These are phyloP conservation scores for Cyclotella atomus DNA, from an alignment of 108 stramenopile species.

Conservation along the genomic window DNA sequence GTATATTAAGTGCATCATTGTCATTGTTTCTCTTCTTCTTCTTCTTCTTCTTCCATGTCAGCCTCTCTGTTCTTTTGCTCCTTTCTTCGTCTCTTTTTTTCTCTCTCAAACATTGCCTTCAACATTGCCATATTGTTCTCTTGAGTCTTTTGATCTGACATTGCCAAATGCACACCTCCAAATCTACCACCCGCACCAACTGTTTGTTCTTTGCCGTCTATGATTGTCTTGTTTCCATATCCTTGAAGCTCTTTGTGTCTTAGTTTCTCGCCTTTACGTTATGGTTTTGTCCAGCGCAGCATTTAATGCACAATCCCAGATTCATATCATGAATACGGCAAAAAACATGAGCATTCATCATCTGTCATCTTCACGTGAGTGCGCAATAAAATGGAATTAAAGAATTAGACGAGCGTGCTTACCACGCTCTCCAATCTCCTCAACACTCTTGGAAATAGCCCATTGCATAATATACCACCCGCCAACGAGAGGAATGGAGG, in stretches of 20 bases:
- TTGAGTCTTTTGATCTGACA: slow-evolving; percentile 61
- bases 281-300: too few species aligned
- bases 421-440: slow-evolving; percentile 67
- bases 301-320: too few species aligned
- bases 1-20: not conserved
- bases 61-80: slow-evolving; percentile 34
- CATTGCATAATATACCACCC: slow-evolving; percentile 74
- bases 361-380: not conserved
- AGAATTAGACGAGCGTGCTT: slow-evolving; percentile 6
- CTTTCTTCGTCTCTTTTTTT: slow-evolving; percentile 37
- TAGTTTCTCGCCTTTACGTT: slow-evolving; percentile 56
- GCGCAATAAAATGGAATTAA: not conserved
- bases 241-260: slow-evolving; percentile 53
- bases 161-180: slow-evolving; percentile 76
- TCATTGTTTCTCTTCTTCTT: not conserved
- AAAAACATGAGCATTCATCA: slow-evolving; percentile 4
- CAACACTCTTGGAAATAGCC: slow-evolving; percentile 65
- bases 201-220: slow-evolving; percentile 45
- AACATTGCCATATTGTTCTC: slow-evolving; percentile 69
- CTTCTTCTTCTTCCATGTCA: not conserved
- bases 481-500: slow-evolving; percentile 71
- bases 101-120: slow-evolving; percentile 60
- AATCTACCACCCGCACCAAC: slow-evolving; percentile 76
- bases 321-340: too few species aligned
- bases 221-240: slow-evolving; percentile 52